Base-by-base conservation (phyloP, 192 early-diverging fungal species). In the Kappamyces sp. region DNA sequence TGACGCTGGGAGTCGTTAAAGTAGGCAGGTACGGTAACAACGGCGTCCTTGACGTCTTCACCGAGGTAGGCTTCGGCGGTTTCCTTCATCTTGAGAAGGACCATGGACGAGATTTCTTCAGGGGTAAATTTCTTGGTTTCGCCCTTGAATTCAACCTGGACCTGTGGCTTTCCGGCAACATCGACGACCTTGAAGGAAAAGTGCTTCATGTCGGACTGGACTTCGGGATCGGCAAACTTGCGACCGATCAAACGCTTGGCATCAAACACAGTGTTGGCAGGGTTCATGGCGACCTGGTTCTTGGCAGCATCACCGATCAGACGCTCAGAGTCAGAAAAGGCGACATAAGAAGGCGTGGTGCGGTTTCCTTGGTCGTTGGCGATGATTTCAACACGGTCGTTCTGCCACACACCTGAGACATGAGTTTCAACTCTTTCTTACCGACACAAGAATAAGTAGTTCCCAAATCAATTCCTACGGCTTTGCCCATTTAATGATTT, bases 1-100 rank as follows among this genome's bases (percentile, higher is more conserved):
- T 98, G 95, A 78, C 95, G 95, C 80, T 98, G 95, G 45, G 91
- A 91, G 82, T 96, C 94, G 80, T 94, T 96, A 81, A 96, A 96
- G 82, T 96, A 94, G 65, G 93, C 92, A 45, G 95, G 95, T 59
- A 98, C 95, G 60, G 95, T 98, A 65, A 98, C 80, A 64, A 98
- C 95, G 52, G 95, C 95, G 74, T 98, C 84, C 69, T 73, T 84
- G 70, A 91, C 84, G 72, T 78, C 79, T 73, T 70, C 73, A 68
- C 92, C 93, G 65, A 98, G 84, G 68, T 90, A 91, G 1, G 69
- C 66, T 55, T 81, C 79, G 70, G 94, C 93, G 61, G 87, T 94
- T 83, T 98, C 93, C 76, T 89, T 89, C 95, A 98, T 98, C 89
- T 98, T 98, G 72, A 79, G 61, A 48, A 98, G 84, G 37, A 98